A percentile compares a stretch with the other conserved stretches of the same genome.
phyloP scores from a whole-genome alignment of 2,329 filamentous ascomycete species.

The Pseudogymnoascus verrucosus region DNA sequence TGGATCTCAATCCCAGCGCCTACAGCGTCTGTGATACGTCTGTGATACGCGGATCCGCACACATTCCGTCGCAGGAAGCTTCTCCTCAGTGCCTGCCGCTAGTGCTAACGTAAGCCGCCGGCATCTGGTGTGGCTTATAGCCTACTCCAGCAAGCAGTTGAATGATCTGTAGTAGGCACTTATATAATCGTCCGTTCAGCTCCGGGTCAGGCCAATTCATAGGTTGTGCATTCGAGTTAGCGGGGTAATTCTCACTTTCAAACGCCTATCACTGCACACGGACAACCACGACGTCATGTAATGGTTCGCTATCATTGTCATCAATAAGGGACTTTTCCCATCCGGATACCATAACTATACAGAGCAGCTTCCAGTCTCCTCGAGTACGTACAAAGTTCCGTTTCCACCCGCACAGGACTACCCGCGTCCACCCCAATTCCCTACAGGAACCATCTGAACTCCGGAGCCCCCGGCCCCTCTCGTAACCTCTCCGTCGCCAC shows the following conservation, averaged over 20 bases:
- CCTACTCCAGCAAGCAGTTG: neutral
- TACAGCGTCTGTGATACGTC: neutral
- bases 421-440: neutral
- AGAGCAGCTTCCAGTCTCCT: slow-evolving; percentile 2
- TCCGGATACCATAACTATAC: neutral
- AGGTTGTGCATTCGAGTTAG: neutral
- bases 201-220: neutral
- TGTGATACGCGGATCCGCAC: neutral
- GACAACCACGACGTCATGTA: neutral
- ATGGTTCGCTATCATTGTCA: neutral
- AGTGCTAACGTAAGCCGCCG: neutral
- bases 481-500: slow-evolving; percentile 48
- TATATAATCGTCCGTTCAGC: neutral
- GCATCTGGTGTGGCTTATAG: neutral
- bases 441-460: slow-evolving; percentile 52
- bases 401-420: neutral
- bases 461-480: slow-evolving; percentile 43
- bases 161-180: neutral
- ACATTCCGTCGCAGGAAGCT: neutral
- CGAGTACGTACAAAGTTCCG: neutral
- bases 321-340: neutral
- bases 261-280: neutral
- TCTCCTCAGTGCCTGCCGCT: neutral
- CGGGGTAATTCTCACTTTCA: neutral
- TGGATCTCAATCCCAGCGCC: neutral